Evolutionary conservation across 163 green algal species (phyloP), one percentile per base, ranked within the genome.

Genomic region (Volvox carteri): DNA sequence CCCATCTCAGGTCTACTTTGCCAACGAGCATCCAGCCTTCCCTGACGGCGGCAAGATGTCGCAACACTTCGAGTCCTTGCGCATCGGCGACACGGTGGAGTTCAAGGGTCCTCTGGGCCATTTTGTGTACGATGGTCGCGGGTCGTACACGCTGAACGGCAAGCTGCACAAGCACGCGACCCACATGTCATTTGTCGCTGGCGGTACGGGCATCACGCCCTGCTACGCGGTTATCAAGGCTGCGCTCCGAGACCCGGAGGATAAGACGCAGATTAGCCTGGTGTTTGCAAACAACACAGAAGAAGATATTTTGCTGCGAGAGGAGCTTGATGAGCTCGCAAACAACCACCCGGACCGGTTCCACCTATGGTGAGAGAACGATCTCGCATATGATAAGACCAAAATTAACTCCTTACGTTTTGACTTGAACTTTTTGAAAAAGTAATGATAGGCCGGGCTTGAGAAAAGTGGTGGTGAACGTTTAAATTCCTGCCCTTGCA

Each of bases 201-300:
- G 97, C 48, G 98, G 98, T 65, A 99, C 98, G 0, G 98, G 97
- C 30, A 98, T 99, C 89, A 99, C 97, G 3, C 97, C 97, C 44
- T 98, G 98, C 95, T 98, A 97, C 60, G 96, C 98, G 75, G 92
- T 98, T 14, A 90, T 94, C 18, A 93, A 96, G 90, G 94, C 96
- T 16, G 92, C 98, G 28, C 90, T 98, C n/a, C 94, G 94, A 73
- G 95, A 99, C 91, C 67, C 91, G 1, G 86, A 96, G 46, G 97
- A 99, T 92, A 85, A 76, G 37, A 95, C 94, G 0, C 87, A 95
- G 90, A 92, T 99, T 21, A 93, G 78, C 54, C 95, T 99, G 37
- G 67, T 99, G 70, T 99, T 97, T 75, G 97, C 96, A 87, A 99
- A 99, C 92, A 95, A 96, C 88, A 96, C 89, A 3, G 93, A 96